Evolutionary conservation across 2,329 filamentous ascomycete genomes (phyloP), one percentile per base, ranked within the genome.

Genomic region (Sarocladium kiliense): DNA sequence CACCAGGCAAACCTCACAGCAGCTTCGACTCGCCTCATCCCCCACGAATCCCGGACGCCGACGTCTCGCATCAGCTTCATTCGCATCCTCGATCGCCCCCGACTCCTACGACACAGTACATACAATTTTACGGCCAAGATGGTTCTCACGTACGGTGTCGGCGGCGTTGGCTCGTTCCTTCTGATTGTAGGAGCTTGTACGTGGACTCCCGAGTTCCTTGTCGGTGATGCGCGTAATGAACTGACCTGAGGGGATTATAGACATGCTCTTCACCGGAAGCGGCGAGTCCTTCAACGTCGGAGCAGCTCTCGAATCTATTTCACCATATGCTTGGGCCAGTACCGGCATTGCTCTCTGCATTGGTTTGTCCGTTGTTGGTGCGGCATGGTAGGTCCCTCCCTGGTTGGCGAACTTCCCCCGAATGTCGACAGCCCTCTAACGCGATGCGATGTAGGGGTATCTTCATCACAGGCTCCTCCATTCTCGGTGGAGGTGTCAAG

Each of bases 221-320:
- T n/a, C n/a, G n/a, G 21, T 18, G 23, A 25, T 18, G 23, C 30
- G 53, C 51, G 32, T 14, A 18, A 36, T 37, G 51, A 34, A 54
- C 32, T 39, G 51, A 54, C 32, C 14, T 23, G 19, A 53, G 27
- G 5, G 27, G 5, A 49, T 23, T 60, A 61, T 72, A 99, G 94
- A 99, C 76, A 95, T 99, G 91, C 90, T 99, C 71, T 97, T 99
- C 71, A 95, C 94, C 68, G 91, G 91, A 68, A 91, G 89, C 72
- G 94, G 95, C 69, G 93, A 99, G 80, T 80, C 87, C 58, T 99
- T 99, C 77, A 96, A 99, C 76, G 90, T 97, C 72, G 95, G 95
- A 72, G 86, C 87, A 70, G 97, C 97, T 71, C 85, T 99, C 73
- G 91, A 96, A 75, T 87, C 88, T 60, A 84, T 97, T 64, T 97